These are phyloP conservation scores for Metschnikowia vanudenii DNA, from an alignment of 805 yeast species.

Conservation along the genomic window DNA sequence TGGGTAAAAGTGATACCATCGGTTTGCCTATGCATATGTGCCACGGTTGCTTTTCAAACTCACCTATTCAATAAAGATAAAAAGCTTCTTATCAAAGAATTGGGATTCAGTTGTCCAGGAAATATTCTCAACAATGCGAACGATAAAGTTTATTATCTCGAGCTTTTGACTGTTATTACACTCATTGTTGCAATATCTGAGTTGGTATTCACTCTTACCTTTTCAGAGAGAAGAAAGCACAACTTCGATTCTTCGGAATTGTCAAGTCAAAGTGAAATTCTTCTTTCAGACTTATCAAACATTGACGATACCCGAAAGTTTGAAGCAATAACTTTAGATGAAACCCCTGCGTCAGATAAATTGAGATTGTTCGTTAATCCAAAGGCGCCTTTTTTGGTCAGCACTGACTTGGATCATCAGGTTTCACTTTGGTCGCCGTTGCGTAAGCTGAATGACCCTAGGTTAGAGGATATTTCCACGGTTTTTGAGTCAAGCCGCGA, in stretches of 20 bases:
- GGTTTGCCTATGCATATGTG: conserved; percentile 18
- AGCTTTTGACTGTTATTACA: conserved; percentile 49
- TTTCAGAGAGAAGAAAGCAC: conserved; percentile 18
- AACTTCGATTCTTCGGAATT: conserved; percentile 4
- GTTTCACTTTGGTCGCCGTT: conserved; percentile 74
- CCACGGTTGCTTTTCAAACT: not conserved
- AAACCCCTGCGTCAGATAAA: conserved; percentile 62
- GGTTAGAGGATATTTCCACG: conserved; percentile 37
- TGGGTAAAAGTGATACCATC: conserved; percentile 15
- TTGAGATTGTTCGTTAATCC: conserved; percentile 57
- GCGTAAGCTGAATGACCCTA: conserved; percentile 14
- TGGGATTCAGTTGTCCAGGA: not conserved
- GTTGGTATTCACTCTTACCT: conserved; percentile 34
- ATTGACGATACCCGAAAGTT: conserved; percentile 24
- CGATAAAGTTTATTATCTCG: conserved; percentile 53
- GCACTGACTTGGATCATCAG: conserved; percentile 72
- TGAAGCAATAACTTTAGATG: conserved; percentile 30
- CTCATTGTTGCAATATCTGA: conserved; percentile 52
- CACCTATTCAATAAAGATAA: not conserved
- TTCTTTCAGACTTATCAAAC: conserved; percentile 11
- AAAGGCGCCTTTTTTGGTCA: conserved; percentile 60
- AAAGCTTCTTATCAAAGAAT: not conserved
- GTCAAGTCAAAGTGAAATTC: conserved; percentile 1
- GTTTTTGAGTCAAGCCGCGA: conserved; percentile 28
- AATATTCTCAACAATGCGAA: conserved; percentile 20